Evolutionary conservation across 495 filamentous ascomycete genomes (phyloP).

Genomic region (Bombardia bombarda): DNA sequence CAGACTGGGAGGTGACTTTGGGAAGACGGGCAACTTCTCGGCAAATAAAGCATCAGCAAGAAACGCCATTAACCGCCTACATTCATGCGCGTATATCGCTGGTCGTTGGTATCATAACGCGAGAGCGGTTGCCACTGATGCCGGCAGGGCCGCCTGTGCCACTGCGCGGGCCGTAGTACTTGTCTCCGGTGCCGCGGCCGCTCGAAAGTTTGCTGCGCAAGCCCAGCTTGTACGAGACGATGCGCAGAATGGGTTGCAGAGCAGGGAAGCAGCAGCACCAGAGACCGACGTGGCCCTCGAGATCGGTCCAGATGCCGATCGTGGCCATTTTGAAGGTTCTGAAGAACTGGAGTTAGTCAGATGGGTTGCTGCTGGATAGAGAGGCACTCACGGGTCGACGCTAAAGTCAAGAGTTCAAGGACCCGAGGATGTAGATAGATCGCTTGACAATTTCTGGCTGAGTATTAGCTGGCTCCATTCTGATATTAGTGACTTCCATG

Average conservation of each 20-base stretch:
- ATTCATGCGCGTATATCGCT: too few relatives aligned
- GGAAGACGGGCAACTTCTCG: too few relatives aligned
- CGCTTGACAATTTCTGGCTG: conserved; percentile 1
- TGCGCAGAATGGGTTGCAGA: conserved; percentile 21
- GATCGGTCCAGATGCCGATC: conserved; percentile 23
- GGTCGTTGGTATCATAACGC: not conserved
- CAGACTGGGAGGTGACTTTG: too few relatives aligned
- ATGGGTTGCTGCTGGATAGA: not conserved
- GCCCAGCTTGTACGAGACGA: conserved; percentile 14
- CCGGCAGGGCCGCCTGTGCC: not conserved
- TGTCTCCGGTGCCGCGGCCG: not conserved
- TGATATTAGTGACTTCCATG: too few relatives aligned
- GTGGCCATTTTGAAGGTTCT: conserved; percentile 19
- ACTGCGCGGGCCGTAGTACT: not conserved
- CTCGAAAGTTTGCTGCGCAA: conserved; percentile 5
- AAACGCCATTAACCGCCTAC: too few relatives aligned
- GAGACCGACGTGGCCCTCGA: conserved; percentile 26
- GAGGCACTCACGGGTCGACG: conserved; percentile 11
- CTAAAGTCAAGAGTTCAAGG: conserved; percentile 8
- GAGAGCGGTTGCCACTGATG: not conserved
- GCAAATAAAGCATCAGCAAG: too few relatives aligned
- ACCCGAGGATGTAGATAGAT: conserved; percentile 5
- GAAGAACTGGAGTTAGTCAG: not conserved
- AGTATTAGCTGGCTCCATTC: too few relatives aligned
- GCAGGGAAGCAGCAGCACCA: conserved; percentile 28